These are phyloP conservation scores for Erysimum cheiranthoides DNA, from an alignment of 345 rosid species.

Conservation along the genomic window DNA sequence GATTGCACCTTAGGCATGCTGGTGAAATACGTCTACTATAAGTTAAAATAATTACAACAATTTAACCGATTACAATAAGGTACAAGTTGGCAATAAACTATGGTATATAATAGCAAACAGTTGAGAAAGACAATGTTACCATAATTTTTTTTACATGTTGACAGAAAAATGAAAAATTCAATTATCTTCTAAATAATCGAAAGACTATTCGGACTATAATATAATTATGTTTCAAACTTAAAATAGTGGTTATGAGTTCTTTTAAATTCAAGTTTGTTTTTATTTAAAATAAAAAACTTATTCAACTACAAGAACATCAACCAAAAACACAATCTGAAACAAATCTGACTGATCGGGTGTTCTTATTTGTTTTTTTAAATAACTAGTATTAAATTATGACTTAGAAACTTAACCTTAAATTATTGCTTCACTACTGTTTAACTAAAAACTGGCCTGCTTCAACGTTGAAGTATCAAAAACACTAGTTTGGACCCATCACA, in stretches of 20 bases:
- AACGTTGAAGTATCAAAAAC: constrained; percentile 33
- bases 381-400: not conserved
- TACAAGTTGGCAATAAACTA: constrained; percentile 35
- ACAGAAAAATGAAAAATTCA: too few species aligned
- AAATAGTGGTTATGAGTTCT: not conserved
- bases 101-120: not conserved
- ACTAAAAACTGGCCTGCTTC: constrained; percentile 20
- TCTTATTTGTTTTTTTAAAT: not conserved
- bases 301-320: not conserved
- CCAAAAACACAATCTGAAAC: constrained; percentile 18
- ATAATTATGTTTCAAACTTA: not conserved
- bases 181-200: not conserved
- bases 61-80: constrained; percentile 26
- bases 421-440: not conserved
- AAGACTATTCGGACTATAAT: not conserved
- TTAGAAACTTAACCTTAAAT: not conserved
- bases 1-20: constrained; percentile 39
- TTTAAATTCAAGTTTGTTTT: not conserved
- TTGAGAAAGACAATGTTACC: not conserved
- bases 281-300: too few species aligned
- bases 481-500: constrained; percentile 23
- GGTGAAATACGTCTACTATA: constrained; percentile 34
- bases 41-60: constrained; percentile 37
- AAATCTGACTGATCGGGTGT: not conserved
- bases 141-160: not conserved